Evolutionary conservation across 148 eudicot species (phyloP).

Genomic region (Pharnaceum exiguum): DNA sequence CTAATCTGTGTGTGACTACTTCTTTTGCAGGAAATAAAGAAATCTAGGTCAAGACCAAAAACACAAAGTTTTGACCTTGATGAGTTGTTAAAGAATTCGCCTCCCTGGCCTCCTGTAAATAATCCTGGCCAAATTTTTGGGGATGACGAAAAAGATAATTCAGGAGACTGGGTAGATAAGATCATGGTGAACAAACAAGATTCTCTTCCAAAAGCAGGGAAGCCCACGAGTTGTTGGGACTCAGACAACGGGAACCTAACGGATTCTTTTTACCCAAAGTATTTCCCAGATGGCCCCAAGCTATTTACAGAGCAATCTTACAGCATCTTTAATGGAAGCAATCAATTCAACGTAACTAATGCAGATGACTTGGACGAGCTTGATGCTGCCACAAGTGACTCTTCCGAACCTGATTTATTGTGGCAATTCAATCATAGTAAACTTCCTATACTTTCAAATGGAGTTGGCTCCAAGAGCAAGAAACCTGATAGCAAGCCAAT

Average conservation of each 20-base stretch:
- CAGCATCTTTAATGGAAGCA: constrained; percentile 45
- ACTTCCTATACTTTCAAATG: constrained; percentile 48
- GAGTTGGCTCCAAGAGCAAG: constrained; percentile 41
- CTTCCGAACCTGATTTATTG: constrained; percentile 92
- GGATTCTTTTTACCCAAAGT: constrained; percentile 63
- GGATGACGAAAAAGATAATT: constrained; percentile 66
- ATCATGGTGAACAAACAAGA: constrained; percentile 97
- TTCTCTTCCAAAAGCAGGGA: constrained; percentile 34
- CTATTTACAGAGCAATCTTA: constrained; percentile 49
- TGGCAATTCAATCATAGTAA: constrained; percentile 88
- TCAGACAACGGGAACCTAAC: constrained; percentile 39
- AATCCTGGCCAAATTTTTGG: constrained; percentile 41
- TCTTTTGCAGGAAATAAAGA: constrained; percentile 42
- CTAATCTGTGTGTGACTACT: not conserved
- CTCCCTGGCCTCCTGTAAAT: constrained; percentile 84
- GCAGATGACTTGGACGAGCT: constrained; percentile 75
- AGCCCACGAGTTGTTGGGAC: constrained; percentile 44
- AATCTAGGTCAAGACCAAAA: constrained; percentile 53
- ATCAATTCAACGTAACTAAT: constrained; percentile 50
- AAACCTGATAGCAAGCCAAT: constrained; percentile 43
- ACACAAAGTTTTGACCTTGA: constrained; percentile 78
- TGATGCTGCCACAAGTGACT: constrained; percentile 95
- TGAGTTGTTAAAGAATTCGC: constrained; percentile 73
- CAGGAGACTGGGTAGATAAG: constrained; percentile 98
- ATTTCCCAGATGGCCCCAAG: constrained; percentile 55